Evolutionary conservation across 1,284 basidiomycete genomes (phyloP).

Genomic region (Thecaphora frezii): DNA sequence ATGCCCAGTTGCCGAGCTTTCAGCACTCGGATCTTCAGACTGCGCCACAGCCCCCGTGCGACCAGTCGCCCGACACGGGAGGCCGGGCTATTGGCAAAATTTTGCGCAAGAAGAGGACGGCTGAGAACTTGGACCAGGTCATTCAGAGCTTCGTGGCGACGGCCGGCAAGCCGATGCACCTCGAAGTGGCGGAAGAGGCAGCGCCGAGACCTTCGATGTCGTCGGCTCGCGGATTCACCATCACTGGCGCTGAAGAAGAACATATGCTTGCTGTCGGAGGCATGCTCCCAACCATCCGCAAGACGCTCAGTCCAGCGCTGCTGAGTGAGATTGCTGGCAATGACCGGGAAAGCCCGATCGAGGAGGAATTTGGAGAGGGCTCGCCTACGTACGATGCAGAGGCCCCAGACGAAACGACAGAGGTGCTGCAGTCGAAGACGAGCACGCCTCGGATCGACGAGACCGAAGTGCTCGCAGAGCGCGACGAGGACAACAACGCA

Average conservation of each 20-base stretch:
- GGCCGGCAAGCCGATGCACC: constrained; percentile 13
- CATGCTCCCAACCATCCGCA: constrained; percentile 23
- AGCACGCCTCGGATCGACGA: background rate
- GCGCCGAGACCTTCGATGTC: constrained; percentile 25
- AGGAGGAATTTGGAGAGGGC: background rate
- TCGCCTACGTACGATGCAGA: background rate
- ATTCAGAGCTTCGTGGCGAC: constrained; percentile 11
- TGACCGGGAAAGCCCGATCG: background rate
- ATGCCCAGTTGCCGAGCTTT: background rate
- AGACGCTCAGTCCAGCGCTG: constrained; percentile 28
- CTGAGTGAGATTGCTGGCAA: constrained; percentile 8
- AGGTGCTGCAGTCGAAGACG: background rate
- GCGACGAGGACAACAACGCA: background rate
- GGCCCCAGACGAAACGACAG: background rate
- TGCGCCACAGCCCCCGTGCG: background rate
- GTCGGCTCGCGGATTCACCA: constrained; percentile 15
- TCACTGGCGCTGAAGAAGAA: constrained; percentile 2
- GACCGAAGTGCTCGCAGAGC: background rate
- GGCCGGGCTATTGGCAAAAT: constrained; percentile 8
- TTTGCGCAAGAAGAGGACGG: constrained; percentile 13
- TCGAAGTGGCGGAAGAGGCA: constrained; percentile 9
- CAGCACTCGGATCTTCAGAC: background rate
- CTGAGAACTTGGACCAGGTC: constrained; percentile 9
- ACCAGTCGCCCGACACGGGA: background rate
- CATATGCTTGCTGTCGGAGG: background rate